Conservation (phyloP, 495 filamentous ascomycete genomes). For the Neurospora sublineolata region DNA sequence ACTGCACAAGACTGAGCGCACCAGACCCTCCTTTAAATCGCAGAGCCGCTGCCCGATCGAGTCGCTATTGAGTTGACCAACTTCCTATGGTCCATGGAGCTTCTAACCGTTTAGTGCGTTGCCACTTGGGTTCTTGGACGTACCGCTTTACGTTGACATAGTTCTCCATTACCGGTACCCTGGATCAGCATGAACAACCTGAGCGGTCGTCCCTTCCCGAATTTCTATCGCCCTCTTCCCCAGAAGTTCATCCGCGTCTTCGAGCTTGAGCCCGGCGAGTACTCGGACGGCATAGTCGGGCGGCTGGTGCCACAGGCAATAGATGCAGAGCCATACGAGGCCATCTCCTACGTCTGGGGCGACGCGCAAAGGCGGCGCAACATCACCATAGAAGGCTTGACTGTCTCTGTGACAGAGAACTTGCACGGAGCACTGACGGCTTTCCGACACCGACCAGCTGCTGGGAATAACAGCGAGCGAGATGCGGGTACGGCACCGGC, state of each 20-base stretch:
- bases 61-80: background rate
- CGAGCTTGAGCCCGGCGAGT: slow-evolving; percentile 7
- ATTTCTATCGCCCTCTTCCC: slow-evolving; percentile 3
- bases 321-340: slow-evolving; percentile 16
- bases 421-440: slow-evolving; percentile 10
- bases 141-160: background rate
- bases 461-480: background rate
- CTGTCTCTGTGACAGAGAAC: slow-evolving; percentile 13
- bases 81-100: background rate
- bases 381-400: slow-evolving; percentile 10
- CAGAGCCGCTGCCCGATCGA: background rate
- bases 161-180: background rate
- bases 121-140: background rate
- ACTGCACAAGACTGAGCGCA: background rate
- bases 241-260: slow-evolving; percentile 7
- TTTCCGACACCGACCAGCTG: slow-evolving; percentile 1
- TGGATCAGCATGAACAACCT: background rate
- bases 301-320: slow-evolving; percentile 7
- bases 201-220: background rate
- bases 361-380: background rate
- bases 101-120: background rate
- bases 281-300: slow-evolving; percentile 3
- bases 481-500: background rate
- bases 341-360: slow-evolving; percentile 29
- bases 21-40: background rate